Conservation (phyloP, 2,329 filamentous ascomycete species). For the Talaromyces albobiverticillius region DNA sequence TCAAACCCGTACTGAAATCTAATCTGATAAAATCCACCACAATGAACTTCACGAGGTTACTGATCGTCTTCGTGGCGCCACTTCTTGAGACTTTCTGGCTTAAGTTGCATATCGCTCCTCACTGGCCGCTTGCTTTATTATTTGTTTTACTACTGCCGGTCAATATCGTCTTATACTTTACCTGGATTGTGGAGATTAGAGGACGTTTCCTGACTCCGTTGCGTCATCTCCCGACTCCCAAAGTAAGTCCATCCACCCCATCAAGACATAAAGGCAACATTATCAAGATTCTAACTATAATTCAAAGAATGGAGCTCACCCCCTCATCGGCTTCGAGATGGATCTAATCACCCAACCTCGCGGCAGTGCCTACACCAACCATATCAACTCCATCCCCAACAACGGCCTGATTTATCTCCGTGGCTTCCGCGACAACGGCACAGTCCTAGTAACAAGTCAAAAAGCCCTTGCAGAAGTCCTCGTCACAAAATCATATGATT, state of each 20-base stretch:
- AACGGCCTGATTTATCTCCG: neutral
- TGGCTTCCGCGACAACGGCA: neutral
- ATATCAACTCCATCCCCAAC: neutral
- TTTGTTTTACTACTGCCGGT: neutral
- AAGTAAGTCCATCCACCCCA: neutral
- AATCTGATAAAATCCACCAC: no score
- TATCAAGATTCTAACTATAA: no score
- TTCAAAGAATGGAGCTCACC: neutral
- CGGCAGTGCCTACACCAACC: neutral
- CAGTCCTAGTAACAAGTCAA: neutral
- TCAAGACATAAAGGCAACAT: no score
- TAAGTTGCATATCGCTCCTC: no score
- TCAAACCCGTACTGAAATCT: no score
- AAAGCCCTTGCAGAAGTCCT: neutral
- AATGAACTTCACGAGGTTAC: no score
- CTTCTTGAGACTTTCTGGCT: no score
- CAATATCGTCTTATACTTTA: neutral
- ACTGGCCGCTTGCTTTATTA: no score
- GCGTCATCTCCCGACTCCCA: neutral
- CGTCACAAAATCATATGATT: neutral
- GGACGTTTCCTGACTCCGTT: neutral
- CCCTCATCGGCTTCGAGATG: neutral
- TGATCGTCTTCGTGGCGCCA: no score
- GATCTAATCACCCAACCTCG: neutral
- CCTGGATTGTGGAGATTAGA: neutral